A percentile compares a stretch with the other conserved stretches of the same genome.
phyloP scores from a whole-genome alignment of 192 early-diverging fungal species.

The Pecoramyces ruminantium region DNA sequence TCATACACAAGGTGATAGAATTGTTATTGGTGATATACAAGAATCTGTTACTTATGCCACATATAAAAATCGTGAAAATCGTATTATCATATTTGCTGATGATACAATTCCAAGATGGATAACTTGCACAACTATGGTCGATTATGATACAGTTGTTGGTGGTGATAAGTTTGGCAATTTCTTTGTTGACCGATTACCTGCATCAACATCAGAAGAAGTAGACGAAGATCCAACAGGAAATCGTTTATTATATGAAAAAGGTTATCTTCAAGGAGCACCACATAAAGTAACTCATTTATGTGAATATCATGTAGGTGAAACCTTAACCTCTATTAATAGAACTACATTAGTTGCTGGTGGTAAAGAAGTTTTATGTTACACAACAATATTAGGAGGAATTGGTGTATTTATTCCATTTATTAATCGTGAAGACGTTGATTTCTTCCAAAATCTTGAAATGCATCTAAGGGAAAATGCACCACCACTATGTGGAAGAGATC shows the following conservation, averaged over 20 bases:
- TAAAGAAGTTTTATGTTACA: constrained; percentile 68
- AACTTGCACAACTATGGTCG: constrained; percentile 59
- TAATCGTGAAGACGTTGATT: constrained; percentile 81
- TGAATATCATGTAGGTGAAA: constrained; percentile 78
- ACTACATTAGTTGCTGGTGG: constrained; percentile 66
- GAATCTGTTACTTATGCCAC: constrained; percentile 67
- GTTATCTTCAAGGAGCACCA: constrained; percentile 64
- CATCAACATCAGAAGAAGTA: constrained; percentile 43
- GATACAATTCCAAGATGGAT: constrained; percentile 80
- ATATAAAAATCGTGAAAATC: constrained; percentile 55
- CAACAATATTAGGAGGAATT: constrained; percentile 68
- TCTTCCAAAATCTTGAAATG: constrained; percentile 83
- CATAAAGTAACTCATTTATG: constrained; percentile 54
- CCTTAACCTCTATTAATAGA: constrained; percentile 60
- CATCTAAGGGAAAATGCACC: constrained; percentile 58
- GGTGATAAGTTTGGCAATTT: constrained; percentile 98
- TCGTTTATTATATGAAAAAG: constrained; percentile 62
- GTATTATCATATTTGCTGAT: constrained; percentile 79
- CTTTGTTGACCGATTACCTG: constrained; percentile 53
- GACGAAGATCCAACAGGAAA: constrained; percentile 80
- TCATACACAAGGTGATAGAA: constrained; percentile 64
- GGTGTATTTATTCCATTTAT: constrained; percentile 73
- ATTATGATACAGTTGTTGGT: constrained; percentile 80
- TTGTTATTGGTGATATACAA: constrained; percentile 73
- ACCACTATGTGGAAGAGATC: constrained; percentile 69